Evolutionary conservation across 306 rosid genomes (phyloP), one percentile per base, ranked within the genome.

Genomic region (Sicyos baderoa): DNA sequence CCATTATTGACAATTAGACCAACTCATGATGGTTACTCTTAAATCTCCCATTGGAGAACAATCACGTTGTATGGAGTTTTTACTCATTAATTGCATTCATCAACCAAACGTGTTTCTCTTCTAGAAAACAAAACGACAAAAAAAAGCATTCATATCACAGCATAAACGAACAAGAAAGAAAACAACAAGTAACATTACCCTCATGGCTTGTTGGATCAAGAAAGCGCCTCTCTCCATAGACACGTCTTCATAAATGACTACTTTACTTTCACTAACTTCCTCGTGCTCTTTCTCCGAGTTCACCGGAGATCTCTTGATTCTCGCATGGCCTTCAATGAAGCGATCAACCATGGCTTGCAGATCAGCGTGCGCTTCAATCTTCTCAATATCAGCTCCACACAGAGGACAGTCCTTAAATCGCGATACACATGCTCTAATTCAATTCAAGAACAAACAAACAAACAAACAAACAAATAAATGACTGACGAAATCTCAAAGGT

Each of bases 161-260:
- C 14, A 47, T 4, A 18, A 42, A 57, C 15, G 61, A 21, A 21
- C 1, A 4, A 62, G 6, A 15, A 56, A 45, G 52, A 61, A 32
- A 51, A 15, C 25, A 76, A 60, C 50, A 21, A 66, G 65, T 42
- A 29, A 22, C 73, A 52, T 75, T 72, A 93, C 99, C 96, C 97
- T 89, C 99, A 93, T 93, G 76, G 99, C 97, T 57, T 93, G 99
- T 72, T 93, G 97, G 64, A 93, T 90, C 81, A 93, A 84, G 85
- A 93, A 93, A 75, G 99, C 86, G 68, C 97, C 97, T 76, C 99
- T 89, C 81, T 93, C 97, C 84, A 93, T 73, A 75, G 97, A 93
- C 76, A 93, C 88, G 32, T 93, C 99, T 81, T 90, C 99, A 70
- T 93, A 93, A 67, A 84, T 73, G 16, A 93, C 88, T 17, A 76